Evolutionary conservation across 2,329 filamentous ascomycete species (phyloP), one percentile per base, ranked within the genome.

Genomic region (Aspergillus fischeri): DNA sequence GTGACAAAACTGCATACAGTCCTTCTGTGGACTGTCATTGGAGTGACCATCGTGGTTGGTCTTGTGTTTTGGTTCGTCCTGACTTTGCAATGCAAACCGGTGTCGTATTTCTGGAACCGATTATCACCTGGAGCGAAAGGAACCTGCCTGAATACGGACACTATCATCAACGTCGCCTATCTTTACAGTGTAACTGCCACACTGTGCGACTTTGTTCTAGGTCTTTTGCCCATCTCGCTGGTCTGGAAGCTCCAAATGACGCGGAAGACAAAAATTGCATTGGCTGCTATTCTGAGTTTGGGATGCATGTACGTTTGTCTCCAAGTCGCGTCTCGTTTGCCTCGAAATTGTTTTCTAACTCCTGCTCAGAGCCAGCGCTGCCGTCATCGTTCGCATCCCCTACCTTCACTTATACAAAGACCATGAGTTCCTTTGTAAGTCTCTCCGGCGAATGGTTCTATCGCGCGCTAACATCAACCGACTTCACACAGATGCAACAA

Each of bases 201-300:
- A 42, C 67, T 76, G 17, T 79, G 80, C 54, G 82, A 85, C 65
- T 79, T 83, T 49, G 80, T 78, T 2, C 67, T 84, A 14, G 75
- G 78, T n/a, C 74, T 84, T 49, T 66, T 85, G 3, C 82, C 82
- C 0, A 76, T 81, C 8, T 80, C 81, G 58, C 72, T 87, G 3
- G 76, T 87, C 1, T 81, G 77, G 73, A 76, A 78, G 27, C 67
- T 86, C 28, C 78, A 85, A 55, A 84, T 87, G 78, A 78, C 78
- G 49, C 63, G 60, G 7, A 76, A 73, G 55, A 80, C 78, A 2
- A 86, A 85, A 64, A 32, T 78, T 6, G 77, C 82, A 2, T 72
- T 86, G 24, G 78, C 79, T 9, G 74, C 76, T 5, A 77, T 87
- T 48, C 70, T 87, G 51, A 77, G 77, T 6, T 78, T 86, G 73